Conservation (phyloP, 169 alveolate genomes). For the Eimeria tenella region DNA sequence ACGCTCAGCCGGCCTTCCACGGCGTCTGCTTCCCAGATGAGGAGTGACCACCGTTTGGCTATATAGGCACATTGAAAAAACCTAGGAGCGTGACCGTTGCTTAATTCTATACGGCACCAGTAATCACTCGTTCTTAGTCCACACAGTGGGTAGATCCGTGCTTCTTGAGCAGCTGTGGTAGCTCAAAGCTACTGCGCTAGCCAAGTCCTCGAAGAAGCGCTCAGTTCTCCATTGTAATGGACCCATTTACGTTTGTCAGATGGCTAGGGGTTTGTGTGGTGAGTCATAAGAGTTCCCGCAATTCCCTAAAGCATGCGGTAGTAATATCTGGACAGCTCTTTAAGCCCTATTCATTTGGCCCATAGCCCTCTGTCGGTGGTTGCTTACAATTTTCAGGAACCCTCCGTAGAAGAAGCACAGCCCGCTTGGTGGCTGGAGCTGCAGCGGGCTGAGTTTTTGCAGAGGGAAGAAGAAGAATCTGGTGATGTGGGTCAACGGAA, state of each 20-base stretch:
- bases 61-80: no score
- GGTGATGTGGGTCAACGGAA: not conserved
- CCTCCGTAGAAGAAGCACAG: constrained; percentile 70
- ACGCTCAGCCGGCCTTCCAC: no score
- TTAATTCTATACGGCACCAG: no score
- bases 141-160: no score
- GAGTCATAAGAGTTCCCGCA: not conserved
- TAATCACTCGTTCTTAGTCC: no score
- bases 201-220: not conserved
- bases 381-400: constrained; percentile 41
- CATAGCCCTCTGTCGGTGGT: not conserved
- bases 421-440: constrained; percentile 73
- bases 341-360: not conserved
- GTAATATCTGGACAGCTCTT: not conserved
- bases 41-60: no score
- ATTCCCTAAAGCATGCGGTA: not conserved
- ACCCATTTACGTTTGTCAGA: constrained; percentile 51
- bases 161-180: no score
- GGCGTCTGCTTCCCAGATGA: no score
- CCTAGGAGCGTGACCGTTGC: no score
- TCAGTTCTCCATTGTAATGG: constrained; percentile 1
- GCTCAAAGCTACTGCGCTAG: no score
- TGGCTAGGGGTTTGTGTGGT: constrained; percentile 70
- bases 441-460: constrained; percentile 22
- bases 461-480: not conserved